Evolutionary conservation across 345 rosid species (phyloP), one percentile per base, ranked within the genome.

Genomic region (Lepidium sativum): DNA sequence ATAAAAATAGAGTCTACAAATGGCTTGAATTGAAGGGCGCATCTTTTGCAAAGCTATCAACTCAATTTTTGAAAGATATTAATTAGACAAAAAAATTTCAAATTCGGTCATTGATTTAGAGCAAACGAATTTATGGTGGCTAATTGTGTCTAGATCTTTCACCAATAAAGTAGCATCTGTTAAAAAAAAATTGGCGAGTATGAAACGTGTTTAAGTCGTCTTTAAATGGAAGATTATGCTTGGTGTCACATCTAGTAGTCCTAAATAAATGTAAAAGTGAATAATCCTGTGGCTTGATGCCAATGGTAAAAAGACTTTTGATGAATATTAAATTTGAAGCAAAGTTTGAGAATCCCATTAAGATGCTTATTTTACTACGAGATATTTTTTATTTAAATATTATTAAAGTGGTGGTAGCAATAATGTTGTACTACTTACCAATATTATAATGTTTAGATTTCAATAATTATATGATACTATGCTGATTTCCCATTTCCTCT

Each of bases 391-490:
- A n/a, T n/a, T n/a, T n/a, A n/a, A n/a, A 56, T 34, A 25, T 39
- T 62, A 39, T 37, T 63, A 37, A 54, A 44, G 64, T 55, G 47
- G 63, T 38, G 40, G 51, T 17, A 62, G 63, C 63, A 62, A 70
- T 62, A 63, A 70, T 58, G 56, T 45, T 37, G 43, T 54, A 5
- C 41, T 53, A 44, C 48, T 31, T 33, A 23, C 9, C 47, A 38
- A 45, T 63, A 54, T 54, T 25, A 38, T 54, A 62, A 17, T 54
- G 8, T 62, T 15, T 25, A 62, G 23, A 40, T 61, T 53, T 45
- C 56, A 62, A 54, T 70, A 65, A 71, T 71, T 50, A 55, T 50
- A 55, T 39, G 65, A 63, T 71, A 44, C 64, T 65, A 63, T 54
- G 49, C 43, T 54, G 69, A 70, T 68, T 63, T 71, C 53, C 70